Conservation (phyloP, 768 basidiomycete genomes). For the Coprinopsis cinerea region DNA sequence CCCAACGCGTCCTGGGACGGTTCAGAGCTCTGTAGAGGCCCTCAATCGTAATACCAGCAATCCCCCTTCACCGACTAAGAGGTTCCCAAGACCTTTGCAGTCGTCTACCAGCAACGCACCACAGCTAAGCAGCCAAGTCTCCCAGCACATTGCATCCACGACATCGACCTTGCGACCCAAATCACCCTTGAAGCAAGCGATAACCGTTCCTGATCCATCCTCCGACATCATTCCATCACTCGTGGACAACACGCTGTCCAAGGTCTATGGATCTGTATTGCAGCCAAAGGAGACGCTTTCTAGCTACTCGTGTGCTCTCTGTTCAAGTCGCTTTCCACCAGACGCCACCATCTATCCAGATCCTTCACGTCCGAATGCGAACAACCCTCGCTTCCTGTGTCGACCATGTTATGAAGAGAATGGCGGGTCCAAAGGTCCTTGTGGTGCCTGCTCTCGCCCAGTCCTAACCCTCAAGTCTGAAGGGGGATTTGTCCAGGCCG, state of each 20-base stretch:
- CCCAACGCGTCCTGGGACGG: conserved; percentile 29
- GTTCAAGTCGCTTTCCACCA: conserved; percentile 60
- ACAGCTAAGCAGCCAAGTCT: conserved; percentile 41
- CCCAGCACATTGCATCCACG: conserved; percentile 51
- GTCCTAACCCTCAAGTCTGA: conserved; percentile 73
- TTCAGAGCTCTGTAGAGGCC: conserved; percentile 16
- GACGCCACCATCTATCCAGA: conserved; percentile 87
- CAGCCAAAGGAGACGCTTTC: conserved; percentile 72
- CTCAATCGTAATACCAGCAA: conserved; percentile 9
- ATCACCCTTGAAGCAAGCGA: conserved; percentile 51
- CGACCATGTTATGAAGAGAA: conserved; percentile 63
- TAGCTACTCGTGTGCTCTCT: conserved; percentile 63
- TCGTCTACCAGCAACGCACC: conserved; percentile 22
- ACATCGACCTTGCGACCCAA: conserved; percentile 44
- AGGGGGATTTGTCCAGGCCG: conserved; percentile 70
- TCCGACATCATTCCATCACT: conserved; percentile 58
- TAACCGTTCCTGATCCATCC: conserved; percentile 47
- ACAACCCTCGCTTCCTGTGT: conserved; percentile 60
- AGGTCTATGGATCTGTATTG: conserved; percentile 80
- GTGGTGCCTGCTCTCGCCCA: conserved; percentile 59
- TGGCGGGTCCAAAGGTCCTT: conserved; percentile 75
- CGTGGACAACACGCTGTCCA: conserved; percentile 57
- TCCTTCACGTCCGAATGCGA: conserved; percentile 33
- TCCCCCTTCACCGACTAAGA: conserved; percentile 30
- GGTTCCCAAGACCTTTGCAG: conserved; percentile 43